Percentiles rank a stretch among this genome's conserved stretches.
These are phyloP conservation scores for Calonectria pauciramosa DNA, from an alignment of 2,329 filamentous ascomycete genomes.

Conservation along the genomic window DNA sequence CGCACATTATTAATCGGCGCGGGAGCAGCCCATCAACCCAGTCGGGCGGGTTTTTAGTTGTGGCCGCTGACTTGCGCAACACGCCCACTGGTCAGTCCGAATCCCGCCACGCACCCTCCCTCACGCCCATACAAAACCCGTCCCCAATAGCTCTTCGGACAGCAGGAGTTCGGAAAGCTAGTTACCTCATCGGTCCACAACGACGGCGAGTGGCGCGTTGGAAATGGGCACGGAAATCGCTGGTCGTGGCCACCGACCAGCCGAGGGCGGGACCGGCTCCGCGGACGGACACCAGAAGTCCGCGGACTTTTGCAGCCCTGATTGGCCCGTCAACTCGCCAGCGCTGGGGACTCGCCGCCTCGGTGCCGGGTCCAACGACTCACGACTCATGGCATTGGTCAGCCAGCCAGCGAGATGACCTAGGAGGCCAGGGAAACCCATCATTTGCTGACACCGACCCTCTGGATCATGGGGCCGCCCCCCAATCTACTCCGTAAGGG, in stretches of 20 bases:
- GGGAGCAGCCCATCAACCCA: not conserved
- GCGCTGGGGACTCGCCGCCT: not conserved
- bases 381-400: not conserved
- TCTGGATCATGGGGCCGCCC: not conserved
- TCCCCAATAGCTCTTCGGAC: not conserved
- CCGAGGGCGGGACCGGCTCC: slow-evolving; percentile 16
- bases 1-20: not conserved
- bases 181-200: slow-evolving; percentile 1
- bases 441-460: not conserved
- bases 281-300: not conserved
- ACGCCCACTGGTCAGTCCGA: not conserved
- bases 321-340: not conserved
- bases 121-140: not conserved
- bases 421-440: not conserved
- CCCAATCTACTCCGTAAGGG: not conserved
- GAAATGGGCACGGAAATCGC: not conserved
- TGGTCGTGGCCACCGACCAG: not conserved
- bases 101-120: not conserved
- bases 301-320: not conserved
- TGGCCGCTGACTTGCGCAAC: not conserved
- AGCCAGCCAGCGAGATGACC: not conserved
- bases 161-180: not conserved
- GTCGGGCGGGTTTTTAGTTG: not conserved
- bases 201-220: not conserved
- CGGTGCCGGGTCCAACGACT: not conserved